phyloP scores from a whole-genome alignment of 116 monocot species.

The Posidonia oceanica region DNA sequence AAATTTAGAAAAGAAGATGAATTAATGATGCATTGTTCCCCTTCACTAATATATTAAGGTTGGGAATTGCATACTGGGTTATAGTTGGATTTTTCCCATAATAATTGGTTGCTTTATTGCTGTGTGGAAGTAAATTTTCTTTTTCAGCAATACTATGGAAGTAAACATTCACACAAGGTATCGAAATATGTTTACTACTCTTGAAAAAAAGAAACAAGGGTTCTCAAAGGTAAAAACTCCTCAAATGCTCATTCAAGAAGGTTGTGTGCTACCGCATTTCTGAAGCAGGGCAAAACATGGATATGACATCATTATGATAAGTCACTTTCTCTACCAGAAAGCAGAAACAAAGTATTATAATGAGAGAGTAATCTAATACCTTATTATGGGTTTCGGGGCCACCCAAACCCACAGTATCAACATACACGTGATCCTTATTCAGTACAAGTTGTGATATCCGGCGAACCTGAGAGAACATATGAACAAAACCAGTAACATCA shows the following conservation, averaged over 20 bases:
- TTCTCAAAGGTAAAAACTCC: too few relatives aligned
- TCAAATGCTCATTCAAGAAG: too few relatives aligned
- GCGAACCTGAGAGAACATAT: conserved; percentile 39
- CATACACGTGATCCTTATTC: conserved; percentile 66
- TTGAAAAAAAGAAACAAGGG: too few relatives aligned
- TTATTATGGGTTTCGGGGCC: conserved; percentile 65
- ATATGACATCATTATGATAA: too few relatives aligned
- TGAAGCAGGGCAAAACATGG: too few relatives aligned
- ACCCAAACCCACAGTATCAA: conserved; percentile 76
- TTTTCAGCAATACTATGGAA: too few relatives aligned
- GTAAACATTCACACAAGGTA: background rate
- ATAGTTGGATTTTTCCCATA: background rate
- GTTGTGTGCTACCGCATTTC: too few relatives aligned
- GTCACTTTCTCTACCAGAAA: too few relatives aligned
- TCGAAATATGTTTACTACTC: too few relatives aligned
- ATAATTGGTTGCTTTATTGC: background rate
- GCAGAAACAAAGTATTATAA: background rate
- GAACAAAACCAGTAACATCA: background rate
- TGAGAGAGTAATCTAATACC: conserved; percentile 24
- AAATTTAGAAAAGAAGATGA: conserved; percentile 5
- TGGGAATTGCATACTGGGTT: background rate
- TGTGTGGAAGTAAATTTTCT: too few relatives aligned
- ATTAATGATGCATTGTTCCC: background rate
- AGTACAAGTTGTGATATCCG: conserved; percentile 84
- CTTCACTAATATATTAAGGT: background rate